These are phyloP conservation scores for Podaxis pistillaris DNA, from an alignment of 768 basidiomycete genomes.

Conservation along the genomic window DNA sequence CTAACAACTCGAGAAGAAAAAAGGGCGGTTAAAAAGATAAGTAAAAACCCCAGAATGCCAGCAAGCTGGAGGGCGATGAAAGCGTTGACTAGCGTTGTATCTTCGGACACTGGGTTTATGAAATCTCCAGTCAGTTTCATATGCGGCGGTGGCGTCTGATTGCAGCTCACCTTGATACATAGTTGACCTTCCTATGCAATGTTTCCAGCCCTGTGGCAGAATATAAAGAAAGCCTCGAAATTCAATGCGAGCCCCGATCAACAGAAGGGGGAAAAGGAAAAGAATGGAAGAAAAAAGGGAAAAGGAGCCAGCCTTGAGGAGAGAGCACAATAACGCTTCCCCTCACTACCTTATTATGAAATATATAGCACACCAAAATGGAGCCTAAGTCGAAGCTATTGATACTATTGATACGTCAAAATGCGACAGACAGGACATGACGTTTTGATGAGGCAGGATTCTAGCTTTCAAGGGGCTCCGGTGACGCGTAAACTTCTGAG, in stretches of 20 bases:
- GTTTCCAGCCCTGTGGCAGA: background rate
- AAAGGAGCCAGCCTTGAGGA: background rate
- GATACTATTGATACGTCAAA: too few relatives aligned
- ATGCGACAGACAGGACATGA: too few relatives aligned
- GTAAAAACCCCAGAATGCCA: conserved; percentile 23
- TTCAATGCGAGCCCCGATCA: background rate
- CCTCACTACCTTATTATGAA: too few relatives aligned
- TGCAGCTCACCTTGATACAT: background rate
- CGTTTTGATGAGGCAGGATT: too few relatives aligned
- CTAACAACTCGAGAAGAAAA: conserved; percentile 24
- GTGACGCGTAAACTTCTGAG: too few relatives aligned
- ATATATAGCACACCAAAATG: too few relatives aligned
- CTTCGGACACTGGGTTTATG: background rate
- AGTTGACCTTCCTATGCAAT: background rate
- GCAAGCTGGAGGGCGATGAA: conserved; percentile 28
- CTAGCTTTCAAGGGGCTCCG: too few relatives aligned
- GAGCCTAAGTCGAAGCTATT: too few relatives aligned
- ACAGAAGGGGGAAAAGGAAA: background rate
- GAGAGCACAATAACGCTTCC: too few relatives aligned
- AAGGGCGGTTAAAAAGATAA: conserved; percentile 27
- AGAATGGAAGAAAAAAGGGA: background rate
- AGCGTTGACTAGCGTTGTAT: conserved; percentile 17
- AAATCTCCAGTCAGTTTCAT: background rate
- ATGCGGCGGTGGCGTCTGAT: background rate
- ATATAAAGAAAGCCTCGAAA: background rate